These are phyloP conservation scores for Saccharomycopsis sp. DNA, from an alignment of 805 yeast genomes.

Conservation along the genomic window DNA sequence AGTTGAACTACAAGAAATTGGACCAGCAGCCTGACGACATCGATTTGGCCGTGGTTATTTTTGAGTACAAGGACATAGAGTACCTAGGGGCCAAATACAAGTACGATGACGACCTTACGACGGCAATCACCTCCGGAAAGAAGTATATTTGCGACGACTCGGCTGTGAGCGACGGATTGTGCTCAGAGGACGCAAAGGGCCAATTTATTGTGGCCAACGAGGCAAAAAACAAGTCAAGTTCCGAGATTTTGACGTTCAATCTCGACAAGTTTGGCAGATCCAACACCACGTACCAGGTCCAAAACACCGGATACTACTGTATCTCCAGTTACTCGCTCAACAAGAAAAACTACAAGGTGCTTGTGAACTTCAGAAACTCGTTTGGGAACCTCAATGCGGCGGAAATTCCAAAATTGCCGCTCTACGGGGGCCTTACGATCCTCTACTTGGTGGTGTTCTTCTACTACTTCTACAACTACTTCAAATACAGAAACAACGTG, in stretches of 20 bases:
- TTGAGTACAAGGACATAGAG: slow-evolving; percentile 74
- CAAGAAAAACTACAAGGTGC: slow-evolving; percentile 46
- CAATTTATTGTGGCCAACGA: slow-evolving; percentile 50
- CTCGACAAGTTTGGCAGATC: slow-evolving; percentile 54
- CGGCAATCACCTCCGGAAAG: slow-evolving; percentile 15
- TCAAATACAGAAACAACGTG: slow-evolving; percentile 78
- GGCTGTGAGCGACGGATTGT: slow-evolving; percentile 51
- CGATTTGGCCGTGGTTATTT: slow-evolving; percentile 62
- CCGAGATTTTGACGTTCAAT: slow-evolving; percentile 50
- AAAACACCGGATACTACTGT: slow-evolving; percentile 86
- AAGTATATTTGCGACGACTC: slow-evolving; percentile 71
- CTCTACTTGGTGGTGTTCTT: slow-evolving; percentile 76
- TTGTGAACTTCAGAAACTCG: slow-evolving; percentile 83
- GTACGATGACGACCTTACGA: slow-evolving; percentile 26
- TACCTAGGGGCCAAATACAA: slow-evolving; percentile 46
- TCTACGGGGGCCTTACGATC: slow-evolving; percentile 79
- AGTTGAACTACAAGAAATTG: slow-evolving; percentile 27
- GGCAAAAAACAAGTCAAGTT: slow-evolving; percentile 36
- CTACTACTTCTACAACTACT: slow-evolving; percentile 79
- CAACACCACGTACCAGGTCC: slow-evolving; percentile 55
- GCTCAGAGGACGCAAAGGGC: slow-evolving; percentile 50
- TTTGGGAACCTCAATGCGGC: slow-evolving; percentile 85
- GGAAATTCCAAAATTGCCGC: slow-evolving; percentile 84
- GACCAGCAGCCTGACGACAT: slow-evolving; percentile 30
- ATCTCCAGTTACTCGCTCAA: slow-evolving; percentile 58